These are phyloP conservation scores for Bathelium albidoporum DNA, from an alignment of 495 filamentous ascomycete genomes.

Conservation along the genomic window DNA sequence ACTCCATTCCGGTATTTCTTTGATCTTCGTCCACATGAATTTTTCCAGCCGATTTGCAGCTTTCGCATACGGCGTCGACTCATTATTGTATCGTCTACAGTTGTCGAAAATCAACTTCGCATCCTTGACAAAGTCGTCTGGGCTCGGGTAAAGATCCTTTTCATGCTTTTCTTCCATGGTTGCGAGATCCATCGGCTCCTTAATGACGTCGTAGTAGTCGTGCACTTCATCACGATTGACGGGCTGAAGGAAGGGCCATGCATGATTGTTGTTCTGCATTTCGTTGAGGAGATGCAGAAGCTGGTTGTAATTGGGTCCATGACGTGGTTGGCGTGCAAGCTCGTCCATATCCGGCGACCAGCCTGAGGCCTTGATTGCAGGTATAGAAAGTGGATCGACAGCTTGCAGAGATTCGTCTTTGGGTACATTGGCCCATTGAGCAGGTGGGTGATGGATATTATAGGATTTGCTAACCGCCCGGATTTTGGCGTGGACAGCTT, in stretches of 20 bases:
- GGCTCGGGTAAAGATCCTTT: slow-evolving; percentile 79
- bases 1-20: slow-evolving; percentile 84
- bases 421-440: slow-evolving; percentile 75
- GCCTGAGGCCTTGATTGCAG: slow-evolving; percentile 76
- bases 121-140: slow-evolving; percentile 89
- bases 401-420: slow-evolving; percentile 62
- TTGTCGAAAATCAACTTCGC: slow-evolving; percentile 89
- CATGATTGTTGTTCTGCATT: slow-evolving; percentile 81
- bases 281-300: slow-evolving; percentile 88
- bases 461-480: slow-evolving; percentile 82
- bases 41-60: slow-evolving; percentile 92
- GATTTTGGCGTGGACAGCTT: slow-evolving; percentile 87
- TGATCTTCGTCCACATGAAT: slow-evolving; percentile 91
- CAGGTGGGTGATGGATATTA: slow-evolving; percentile 73
- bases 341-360: slow-evolving; percentile 98
- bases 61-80: slow-evolving; percentile 90
- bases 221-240: slow-evolving; percentile 92
- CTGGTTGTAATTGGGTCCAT: slow-evolving; percentile 92
- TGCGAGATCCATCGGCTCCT: slow-evolving; percentile 91
- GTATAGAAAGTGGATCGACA: slow-evolving; percentile 73
- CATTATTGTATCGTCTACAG: slow-evolving; percentile 91
- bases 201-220: slow-evolving; percentile 97
- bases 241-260: slow-evolving; percentile 90
- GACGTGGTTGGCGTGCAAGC: slow-evolving; percentile 87
- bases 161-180: slow-evolving; percentile 97